Evolutionary conservation across 164 flowering plant species (phyloP), one percentile per base, ranked within the genome.

Genomic region (Stephania japonica): DNA sequence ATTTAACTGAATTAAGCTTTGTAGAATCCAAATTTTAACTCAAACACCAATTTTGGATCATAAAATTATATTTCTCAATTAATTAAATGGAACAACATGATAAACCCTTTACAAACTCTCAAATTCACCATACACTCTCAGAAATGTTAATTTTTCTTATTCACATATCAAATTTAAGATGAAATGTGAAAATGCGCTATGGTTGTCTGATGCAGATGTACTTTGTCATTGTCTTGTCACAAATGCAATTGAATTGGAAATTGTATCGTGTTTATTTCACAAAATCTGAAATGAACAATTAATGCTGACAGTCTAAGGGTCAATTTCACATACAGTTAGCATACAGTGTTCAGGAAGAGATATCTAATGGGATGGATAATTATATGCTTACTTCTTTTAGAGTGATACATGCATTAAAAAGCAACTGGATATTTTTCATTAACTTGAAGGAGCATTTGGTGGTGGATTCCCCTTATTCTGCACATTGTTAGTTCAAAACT

Each of bases 391-490:
- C 25, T 72, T 13, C 53, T 23, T 43, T 23, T 42, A 14, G 44
- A 66, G 5, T 42, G 23, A 68, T 23, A 42, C 70, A 53, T 1
- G 26, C 26, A 25, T 23, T 21, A 19, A 9, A 4, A 59, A 7
- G 38, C 67, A 42, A 27, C 56, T 18, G 23, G 38, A 32, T 5
- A 25, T 3, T 5, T n/a, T 61, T 63, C 74, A 71, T 42, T 61
- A 50, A 49, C 44, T 65, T 26, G 71, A 19, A 8, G 77, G 65
- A 68, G 66, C 70, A 72, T 72, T 70, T 21, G 25, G 75, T 26
- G 47, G 73, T 65, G 68, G 62, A 21, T 73, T 62, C 65, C 64
- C 70, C 49, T 75, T 78, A 8, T 21, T 70, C 81, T 78, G 49
- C 71, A 78, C 72, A 72, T 18, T 16, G 19, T 43, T 67, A 27